A percentile compares a stretch with the other conserved stretches of the same genome.
Evolutionary conservation across 2,329 filamentous ascomycete species (phyloP).

Genomic region (Neoascochyta sp.): DNA sequence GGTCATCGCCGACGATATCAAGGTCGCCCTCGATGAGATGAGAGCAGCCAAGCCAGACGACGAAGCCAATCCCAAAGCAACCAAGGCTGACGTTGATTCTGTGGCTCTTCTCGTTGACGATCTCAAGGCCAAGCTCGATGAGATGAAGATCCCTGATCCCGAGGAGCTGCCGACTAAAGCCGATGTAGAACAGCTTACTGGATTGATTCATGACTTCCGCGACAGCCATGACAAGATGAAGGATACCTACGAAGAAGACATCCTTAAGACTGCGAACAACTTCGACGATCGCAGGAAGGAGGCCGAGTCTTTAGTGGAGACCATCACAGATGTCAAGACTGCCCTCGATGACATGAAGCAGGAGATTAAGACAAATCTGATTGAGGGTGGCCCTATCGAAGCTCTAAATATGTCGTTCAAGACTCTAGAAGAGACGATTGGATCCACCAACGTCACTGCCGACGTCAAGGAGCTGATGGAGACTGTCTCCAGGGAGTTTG

Average conservation of each 20-base stretch:
- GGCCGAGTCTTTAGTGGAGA: conserved; percentile 71
- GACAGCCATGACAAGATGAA: conserved; percentile 63
- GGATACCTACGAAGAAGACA: conserved; percentile 69
- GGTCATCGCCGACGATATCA: conserved; percentile 73
- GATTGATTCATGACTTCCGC: conserved; percentile 50
- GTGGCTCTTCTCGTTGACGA: conserved; percentile 80
- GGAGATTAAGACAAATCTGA: conserved; percentile 71
- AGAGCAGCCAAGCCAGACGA: conserved; percentile 48
- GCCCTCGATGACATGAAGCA: conserved; percentile 76
- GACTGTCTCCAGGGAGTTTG: conserved; percentile 79
- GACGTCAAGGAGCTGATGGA: conserved; percentile 61
- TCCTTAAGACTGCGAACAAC: conserved; percentile 70
- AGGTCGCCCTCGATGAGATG: conserved; percentile 68
- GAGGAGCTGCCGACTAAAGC: conserved; percentile 70
- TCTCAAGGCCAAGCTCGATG: conserved; percentile 73
- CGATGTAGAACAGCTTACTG: conserved; percentile 64
- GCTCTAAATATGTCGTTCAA: conserved; percentile 60
- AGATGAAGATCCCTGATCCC: conserved; percentile 67
- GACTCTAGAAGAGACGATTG: conserved; percentile 65
- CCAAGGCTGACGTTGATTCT: conserved; percentile 76
- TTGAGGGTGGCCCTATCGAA: conserved; percentile 65
- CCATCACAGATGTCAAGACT: conserved; percentile 72
- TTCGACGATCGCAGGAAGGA: conserved; percentile 83
- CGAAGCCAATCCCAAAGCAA: conserved; percentile 59
- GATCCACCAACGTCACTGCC: conserved; percentile 42